These are phyloP conservation scores for Colletotrichum tanaceti DNA, from an alignment of 2,329 filamentous ascomycete genomes.

Conservation along the genomic window DNA sequence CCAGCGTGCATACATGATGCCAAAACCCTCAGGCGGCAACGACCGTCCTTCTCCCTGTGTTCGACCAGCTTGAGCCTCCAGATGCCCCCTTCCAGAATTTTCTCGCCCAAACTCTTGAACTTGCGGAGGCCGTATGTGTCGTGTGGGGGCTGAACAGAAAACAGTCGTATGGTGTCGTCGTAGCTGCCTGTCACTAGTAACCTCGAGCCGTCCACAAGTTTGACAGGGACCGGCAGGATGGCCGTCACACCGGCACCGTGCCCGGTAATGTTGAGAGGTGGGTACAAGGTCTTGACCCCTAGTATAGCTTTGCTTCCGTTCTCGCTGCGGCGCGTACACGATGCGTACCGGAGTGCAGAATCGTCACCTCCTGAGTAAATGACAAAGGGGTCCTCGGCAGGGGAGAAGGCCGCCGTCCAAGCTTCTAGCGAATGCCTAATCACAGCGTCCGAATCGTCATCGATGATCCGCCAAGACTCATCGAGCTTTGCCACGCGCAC, in stretches of 20 bases:
- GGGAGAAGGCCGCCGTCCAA: constrained; percentile 76
- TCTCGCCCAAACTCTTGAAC: constrained; percentile 68
- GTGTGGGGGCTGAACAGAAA: constrained; percentile 60
- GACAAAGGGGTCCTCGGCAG: constrained; percentile 50
- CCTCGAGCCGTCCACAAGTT: constrained; percentile 56
- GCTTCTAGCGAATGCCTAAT: constrained; percentile 72
- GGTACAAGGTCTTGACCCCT: constrained; percentile 36
- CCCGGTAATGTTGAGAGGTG: constrained; percentile 44
- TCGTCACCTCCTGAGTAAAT: constrained; percentile 83
- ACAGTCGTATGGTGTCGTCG: constrained; percentile 83
- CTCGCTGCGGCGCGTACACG: constrained; percentile 44
- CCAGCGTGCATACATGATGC: constrained; percentile 97
- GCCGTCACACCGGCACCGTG: constrained; percentile 90
- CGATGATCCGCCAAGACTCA: constrained; percentile 53
- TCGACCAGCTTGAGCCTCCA: constrained; percentile 81
- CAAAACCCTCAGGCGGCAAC: constrained; percentile 63
- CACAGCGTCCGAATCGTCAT: constrained; percentile 51
- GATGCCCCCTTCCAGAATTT: constrained; percentile 81
- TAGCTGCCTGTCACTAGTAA: constrained; percentile 89
- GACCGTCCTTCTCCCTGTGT: constrained; percentile 43
- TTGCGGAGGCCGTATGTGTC: constrained; percentile 55
- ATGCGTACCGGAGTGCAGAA: constrained; percentile 65
- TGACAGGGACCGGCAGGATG: constrained; percentile 75
- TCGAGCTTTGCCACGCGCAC: constrained; percentile 67
- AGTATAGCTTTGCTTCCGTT: constrained; percentile 23